Evolutionary conservation across 768 basidiomycete genomes (phyloP), one percentile per base, ranked within the genome.

Genomic region (Mycena epipterygia): DNA sequence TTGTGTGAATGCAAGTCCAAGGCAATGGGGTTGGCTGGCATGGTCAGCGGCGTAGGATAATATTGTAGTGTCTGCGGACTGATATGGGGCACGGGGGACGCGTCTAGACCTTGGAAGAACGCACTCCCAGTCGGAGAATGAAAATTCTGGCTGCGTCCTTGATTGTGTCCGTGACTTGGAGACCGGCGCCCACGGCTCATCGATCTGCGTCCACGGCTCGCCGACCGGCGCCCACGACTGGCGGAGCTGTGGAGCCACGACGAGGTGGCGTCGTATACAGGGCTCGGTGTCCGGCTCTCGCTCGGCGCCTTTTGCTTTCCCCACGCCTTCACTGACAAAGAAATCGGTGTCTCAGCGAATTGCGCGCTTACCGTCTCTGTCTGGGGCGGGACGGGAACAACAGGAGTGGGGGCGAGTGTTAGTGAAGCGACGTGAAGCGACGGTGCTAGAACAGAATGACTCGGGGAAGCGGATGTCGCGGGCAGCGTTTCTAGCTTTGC

Each of bases 301-400:
- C 29, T 51, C 14, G 29, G 21, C 35, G 30, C 57, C 33, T 29
- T 53, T 16, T 71, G 70, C 30, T 71, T 71, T 12, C 70, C 70
- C 37, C 11, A 5, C 23, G 70, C 70, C 27, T 66, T 66, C 17
- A 21, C 39, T 13, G 70, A 71, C 52, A 66, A 27, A 21, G 33
- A 9, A 11, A 60, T 29, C 30, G 63, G 33, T 2, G 23, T 16
- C 48, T 13, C 49, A 23, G 25, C 11, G 7, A 48, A 27, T 14
- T 55, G 32, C 16, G 33, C 4, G 14, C 41, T 44, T 1, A 21
- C 52, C 42, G n/a, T 21, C 23, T 39, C 52, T 32, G n/a, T 21
- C 23, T 39, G 41, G 12, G 55, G 17, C 41, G 30, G 29, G 21
- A 23, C 6, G 13, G 59, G 27, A 23, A 27, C 14, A 37, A 37